These are phyloP conservation scores for Eucalyptus pauciflora DNA, from an alignment of 345 rosid species.

Conservation along the genomic window DNA sequence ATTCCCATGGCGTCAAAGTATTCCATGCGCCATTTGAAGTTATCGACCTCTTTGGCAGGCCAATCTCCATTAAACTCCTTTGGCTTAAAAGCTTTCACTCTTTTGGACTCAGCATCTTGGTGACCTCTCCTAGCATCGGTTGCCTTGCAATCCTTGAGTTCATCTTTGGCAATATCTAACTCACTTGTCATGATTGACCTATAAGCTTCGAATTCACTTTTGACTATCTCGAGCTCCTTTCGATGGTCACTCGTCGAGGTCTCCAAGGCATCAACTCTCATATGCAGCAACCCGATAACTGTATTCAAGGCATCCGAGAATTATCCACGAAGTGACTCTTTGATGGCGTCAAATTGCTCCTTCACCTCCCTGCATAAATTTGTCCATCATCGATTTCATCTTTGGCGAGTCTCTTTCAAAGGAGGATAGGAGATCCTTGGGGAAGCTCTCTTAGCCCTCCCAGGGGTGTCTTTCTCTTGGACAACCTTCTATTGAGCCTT, in stretches of 20 bases:
- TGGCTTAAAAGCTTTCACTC: not conserved
- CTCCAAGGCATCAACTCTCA: not conserved
- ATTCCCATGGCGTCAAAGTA: not conserved
- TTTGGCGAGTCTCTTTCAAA: not conserved
- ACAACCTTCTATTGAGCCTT: not conserved
- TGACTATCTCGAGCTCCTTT: not conserved
- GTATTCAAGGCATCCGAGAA: not conserved
- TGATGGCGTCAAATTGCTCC: not conserved
- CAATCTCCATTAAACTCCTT: not conserved
- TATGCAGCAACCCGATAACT: not conserved
- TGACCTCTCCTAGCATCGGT: not conserved
- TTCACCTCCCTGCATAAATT: not conserved
- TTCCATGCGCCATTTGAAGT: not conserved
- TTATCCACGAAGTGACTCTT: not conserved
- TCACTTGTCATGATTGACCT: not conserved
- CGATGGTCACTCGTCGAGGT: not conserved
- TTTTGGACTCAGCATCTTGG: not conserved
- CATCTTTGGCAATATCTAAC: not conserved
- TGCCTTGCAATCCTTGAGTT: not conserved
- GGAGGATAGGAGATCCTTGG: not conserved
- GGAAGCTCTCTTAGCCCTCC: not conserved
- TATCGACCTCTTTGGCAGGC: not conserved
- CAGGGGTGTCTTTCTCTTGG: not conserved
- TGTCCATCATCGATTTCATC: not conserved
- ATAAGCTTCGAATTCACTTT: not conserved